phyloP scores from a whole-genome alignment of 768 basidiomycete species.

The Russula sp. region DNA sequence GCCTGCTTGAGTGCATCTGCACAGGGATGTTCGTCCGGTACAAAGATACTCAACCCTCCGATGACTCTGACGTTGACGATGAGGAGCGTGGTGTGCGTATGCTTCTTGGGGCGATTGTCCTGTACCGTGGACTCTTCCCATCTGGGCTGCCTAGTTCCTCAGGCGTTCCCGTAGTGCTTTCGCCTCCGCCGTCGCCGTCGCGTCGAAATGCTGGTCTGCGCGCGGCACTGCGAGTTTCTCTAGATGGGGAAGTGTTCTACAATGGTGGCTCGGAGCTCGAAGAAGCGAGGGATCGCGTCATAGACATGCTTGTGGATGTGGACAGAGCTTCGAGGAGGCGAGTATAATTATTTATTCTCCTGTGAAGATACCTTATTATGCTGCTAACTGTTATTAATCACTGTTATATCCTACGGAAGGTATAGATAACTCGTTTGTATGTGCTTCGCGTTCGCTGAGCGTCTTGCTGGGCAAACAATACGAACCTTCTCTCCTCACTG shows the following conservation, averaged over 20 bases:
- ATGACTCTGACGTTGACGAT: slow-evolving; percentile 18
- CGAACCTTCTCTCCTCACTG: too few relatives aligned
- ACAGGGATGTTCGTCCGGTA: slow-evolving; percentile 24
- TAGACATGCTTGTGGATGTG: slow-evolving; percentile 53
- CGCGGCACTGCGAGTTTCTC: slow-evolving; percentile 41
- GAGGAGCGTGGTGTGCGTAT: slow-evolving; percentile 49
- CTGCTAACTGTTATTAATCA: slow-evolving; percentile 3
- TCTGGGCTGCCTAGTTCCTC: slow-evolving; percentile 18
- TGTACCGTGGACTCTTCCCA: slow-evolving; percentile 59
- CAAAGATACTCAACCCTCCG: slow-evolving; percentile 25
- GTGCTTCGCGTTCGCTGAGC: neutral
- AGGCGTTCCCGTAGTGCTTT: slow-evolving; percentile 36
- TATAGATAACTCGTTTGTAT: neutral
- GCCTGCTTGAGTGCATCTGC: slow-evolving; percentile 43
- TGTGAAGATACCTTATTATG: slow-evolving; percentile 19
- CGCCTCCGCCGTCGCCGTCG: slow-evolving; percentile 53
- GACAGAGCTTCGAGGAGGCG: slow-evolving; percentile 19
- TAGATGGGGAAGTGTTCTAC: slow-evolving; percentile 49
- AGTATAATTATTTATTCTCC: slow-evolving; percentile 10
- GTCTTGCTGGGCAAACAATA: neutral
- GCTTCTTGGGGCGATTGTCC: slow-evolving; percentile 50
- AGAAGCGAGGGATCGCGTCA: slow-evolving; percentile 68
- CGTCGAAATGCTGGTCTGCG: slow-evolving; percentile 36
- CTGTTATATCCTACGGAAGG: neutral
- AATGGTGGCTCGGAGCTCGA: slow-evolving; percentile 39